Evolutionary conservation across 2,329 filamentous ascomycete genomes (phyloP).

Genomic region (Hawksworthiomyces lignivorus): DNA sequence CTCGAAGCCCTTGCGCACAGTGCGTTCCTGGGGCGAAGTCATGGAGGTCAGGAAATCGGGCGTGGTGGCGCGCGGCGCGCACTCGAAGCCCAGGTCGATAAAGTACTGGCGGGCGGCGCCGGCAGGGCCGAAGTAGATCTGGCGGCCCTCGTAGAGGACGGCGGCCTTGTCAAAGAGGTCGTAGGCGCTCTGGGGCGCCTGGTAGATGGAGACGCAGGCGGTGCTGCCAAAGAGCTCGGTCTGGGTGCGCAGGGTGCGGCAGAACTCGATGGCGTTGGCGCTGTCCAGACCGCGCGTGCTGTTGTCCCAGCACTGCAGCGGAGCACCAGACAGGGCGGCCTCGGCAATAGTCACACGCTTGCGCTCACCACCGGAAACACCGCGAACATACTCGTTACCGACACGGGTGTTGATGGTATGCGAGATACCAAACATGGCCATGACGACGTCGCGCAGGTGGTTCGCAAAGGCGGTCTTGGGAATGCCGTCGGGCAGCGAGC

Average conservation of each 20-base stretch:
- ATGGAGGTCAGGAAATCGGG: conserved; percentile 68
- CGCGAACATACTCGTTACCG: conserved; percentile 67
- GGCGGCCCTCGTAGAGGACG: conserved; percentile 52
- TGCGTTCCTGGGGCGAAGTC: conserved; percentile 50
- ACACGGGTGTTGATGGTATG: conserved; percentile 67
- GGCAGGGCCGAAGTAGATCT: conserved; percentile 56
- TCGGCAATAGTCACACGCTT: conserved; percentile 60
- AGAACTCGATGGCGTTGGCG: conserved; percentile 69
- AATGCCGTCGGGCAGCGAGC: conserved; percentile 51
- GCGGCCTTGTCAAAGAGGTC: conserved; percentile 54
- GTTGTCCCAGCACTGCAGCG: conserved; percentile 64
- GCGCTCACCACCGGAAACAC: conserved; percentile 67
- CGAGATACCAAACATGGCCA: conserved; percentile 68
- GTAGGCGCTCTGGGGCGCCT: conserved; percentile 57
- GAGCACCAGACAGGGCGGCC: conserved; percentile 50
- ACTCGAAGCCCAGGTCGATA: conserved; percentile 57
- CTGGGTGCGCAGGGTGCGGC: conserved; percentile 59
- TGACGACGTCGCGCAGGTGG: conserved; percentile 62
- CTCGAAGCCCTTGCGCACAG: conserved; percentile 49
- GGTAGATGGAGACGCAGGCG: conserved; percentile 66
- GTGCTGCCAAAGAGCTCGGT: conserved; percentile 60
- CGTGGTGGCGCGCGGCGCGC: conserved; percentile 58
- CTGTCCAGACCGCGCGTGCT: conserved; percentile 66
- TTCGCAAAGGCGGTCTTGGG: conserved; percentile 39
- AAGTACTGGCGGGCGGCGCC: conserved; percentile 58